phyloP scores from a whole-genome alignment of 306 rosid species.

The Abrus precatorius region DNA sequence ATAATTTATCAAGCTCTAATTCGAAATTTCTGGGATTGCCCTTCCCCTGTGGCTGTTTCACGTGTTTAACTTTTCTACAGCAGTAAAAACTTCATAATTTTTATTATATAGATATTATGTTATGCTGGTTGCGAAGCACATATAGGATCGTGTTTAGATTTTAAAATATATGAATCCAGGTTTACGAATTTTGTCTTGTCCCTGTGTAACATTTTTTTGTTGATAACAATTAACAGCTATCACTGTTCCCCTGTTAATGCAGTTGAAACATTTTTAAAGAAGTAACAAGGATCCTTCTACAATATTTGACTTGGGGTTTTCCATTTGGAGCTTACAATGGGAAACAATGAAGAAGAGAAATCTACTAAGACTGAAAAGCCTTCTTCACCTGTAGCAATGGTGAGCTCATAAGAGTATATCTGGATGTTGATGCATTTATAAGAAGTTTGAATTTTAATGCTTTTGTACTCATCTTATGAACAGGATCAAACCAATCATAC shows the following conservation, averaged over 20 bases:
- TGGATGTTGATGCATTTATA: constrained; percentile 11
- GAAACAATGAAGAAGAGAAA: constrained; percentile 76
- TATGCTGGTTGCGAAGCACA: constrained; percentile 7
- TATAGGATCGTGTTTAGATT: constrained; percentile 10
- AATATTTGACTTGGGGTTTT: background rate
- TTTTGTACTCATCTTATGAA: constrained; percentile 31
- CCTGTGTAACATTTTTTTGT: background rate
- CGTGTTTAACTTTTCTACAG: background rate
- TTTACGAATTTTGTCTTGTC: constrained; percentile 5
- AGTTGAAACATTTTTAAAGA: constrained; percentile 40
- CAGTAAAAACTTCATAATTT: background rate
- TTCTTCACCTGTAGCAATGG: constrained; percentile 65
- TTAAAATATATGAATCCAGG: constrained; percentile 6
- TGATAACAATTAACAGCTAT: constrained; percentile 8
- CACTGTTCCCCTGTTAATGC: constrained; percentile 39
- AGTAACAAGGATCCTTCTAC: constrained; percentile 25
- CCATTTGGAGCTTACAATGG: constrained; percentile 60
- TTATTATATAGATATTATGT: background rate
- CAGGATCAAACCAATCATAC: constrained; percentile 71
- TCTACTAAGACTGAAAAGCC: constrained; percentile 70
- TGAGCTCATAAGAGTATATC: constrained; percentile 48
- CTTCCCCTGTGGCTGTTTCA: background rate
- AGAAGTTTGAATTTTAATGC: constrained; percentile 12
- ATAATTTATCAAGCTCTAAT: background rate
- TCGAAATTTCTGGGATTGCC: constrained; percentile 1